Evolutionary conservation across 208 protist species (phyloP).

Genomic region (Balamuthia mandrillaris): DNA sequence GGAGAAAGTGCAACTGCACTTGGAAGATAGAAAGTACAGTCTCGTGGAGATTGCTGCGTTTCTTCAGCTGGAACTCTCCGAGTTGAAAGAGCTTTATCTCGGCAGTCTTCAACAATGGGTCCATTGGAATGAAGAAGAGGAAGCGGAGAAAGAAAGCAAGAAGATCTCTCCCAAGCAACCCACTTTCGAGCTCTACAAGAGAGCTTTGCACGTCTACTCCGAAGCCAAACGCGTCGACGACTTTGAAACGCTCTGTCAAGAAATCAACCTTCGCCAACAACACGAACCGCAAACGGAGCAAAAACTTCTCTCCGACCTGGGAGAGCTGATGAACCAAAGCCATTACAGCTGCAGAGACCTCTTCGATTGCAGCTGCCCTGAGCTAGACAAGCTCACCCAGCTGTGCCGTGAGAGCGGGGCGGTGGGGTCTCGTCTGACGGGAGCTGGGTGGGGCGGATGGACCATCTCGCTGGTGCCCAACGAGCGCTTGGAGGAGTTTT

Average conservation of each 20-base stretch:
- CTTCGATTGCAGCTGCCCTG: constrained; percentile 51
- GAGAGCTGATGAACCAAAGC: constrained; percentile 57
- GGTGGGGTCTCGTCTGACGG: constrained; percentile 51
- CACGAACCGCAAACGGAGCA: not conserved
- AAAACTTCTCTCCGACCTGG: not conserved
- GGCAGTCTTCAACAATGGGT: not conserved
- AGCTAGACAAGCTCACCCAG: constrained; percentile 47
- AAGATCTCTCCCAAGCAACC: constrained; percentile 6
- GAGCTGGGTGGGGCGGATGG: constrained; percentile 61
- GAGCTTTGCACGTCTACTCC: constrained; percentile 38
- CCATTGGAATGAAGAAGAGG: not conserved
- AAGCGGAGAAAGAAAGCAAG: not conserved
- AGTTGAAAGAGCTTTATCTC: not conserved
- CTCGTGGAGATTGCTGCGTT: not conserved
- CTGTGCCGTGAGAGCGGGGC: constrained; percentile 40
- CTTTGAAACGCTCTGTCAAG: constrained; percentile 11
- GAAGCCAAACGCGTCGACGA: not conserved
- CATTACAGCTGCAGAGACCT: constrained; percentile 50
- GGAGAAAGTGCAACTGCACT: too few species aligned
- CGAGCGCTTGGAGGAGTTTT: not conserved
- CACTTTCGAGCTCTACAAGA: constrained; percentile 1
- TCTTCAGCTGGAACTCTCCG: not conserved
- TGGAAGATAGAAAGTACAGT: too few species aligned
- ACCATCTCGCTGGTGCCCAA: constrained; percentile 24
- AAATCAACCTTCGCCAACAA: not conserved